Conservation (phyloP, 225 moss, liverwort and hornwort genomes). For the Straminergon stramineum region DNA sequence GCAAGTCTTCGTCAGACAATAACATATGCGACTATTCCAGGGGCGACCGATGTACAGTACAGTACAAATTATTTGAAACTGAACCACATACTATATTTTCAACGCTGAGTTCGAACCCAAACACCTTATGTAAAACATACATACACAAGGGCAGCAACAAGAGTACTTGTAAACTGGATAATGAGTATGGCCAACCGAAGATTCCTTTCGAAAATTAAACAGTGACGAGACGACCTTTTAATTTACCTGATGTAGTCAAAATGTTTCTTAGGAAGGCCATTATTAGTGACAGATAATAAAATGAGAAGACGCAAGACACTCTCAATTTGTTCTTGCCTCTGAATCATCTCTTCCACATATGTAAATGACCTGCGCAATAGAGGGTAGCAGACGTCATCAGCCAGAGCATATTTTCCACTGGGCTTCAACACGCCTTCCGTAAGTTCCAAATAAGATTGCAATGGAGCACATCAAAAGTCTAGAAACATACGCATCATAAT, state of each 20-base stretch:
- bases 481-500: conserved; percentile 67
- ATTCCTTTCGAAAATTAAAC: not conserved
- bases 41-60: not conserved
- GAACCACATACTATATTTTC: not conserved
- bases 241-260: conserved; percentile 84
- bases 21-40: not conserved
- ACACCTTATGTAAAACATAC: not conserved
- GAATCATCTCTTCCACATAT: conserved; percentile 93
- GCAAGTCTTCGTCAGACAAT: not conserved
- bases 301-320: conserved; percentile 84
- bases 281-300: conserved; percentile 78
- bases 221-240: not conserved
- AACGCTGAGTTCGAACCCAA: not conserved
- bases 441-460: not conserved
- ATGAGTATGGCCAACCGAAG: not conserved
- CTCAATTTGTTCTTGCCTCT: conserved; percentile 69
- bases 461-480: not conserved
- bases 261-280: conserved; percentile 91
- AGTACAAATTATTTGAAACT: not conserved
- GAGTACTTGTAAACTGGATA: not conserved
- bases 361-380: conserved; percentile 57
- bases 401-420: not conserved
- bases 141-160: not conserved
- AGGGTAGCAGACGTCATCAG: not conserved
- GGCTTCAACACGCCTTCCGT: not conserved